Evolutionary conservation across 331 rosid genomes (phyloP), one percentile per base, ranked within the genome.

Genomic region (Quercus phellos): DNA sequence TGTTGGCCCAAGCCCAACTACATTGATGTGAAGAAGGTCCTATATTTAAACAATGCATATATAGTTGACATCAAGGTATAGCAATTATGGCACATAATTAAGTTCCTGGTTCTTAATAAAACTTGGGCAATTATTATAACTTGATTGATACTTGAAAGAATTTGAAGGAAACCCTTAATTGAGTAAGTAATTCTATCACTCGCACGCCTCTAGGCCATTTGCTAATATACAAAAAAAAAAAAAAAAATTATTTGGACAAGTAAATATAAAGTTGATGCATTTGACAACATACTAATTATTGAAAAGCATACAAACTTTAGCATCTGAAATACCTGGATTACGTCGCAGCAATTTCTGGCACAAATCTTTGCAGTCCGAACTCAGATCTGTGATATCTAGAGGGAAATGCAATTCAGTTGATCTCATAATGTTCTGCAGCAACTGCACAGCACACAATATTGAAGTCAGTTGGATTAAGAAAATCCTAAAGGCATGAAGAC

Each of bases 261-360:
- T 46, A 46, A 46, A 46, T 46, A 10, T 46, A 46, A 46, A 12
- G 17, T 46, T 12, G 53, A 46, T 46, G 17, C 12, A 46, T 46
- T 30, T 29, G 70, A 63, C 70, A 63, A 63, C 34, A 63, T 63
- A 16, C 11, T 18, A 66, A 9, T 0, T 66, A 34, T 18, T 34
- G 71, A 66, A 32, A 66, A 66, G 35, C 71, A 34, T 34, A 34
- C 38, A 66, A 11, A 66, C 19, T 66, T 18, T 7, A 63, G 43
- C 10, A 63, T 14, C 9, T 21, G 42, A 75, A 70, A 71, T 90
- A 95, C 99, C 98, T 81, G 97, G 99, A 85, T 91, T 91, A 58
- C 98, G 91, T 71, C 98, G 98, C 78, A 95, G 85, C 88, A 95
- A 89, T 83, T 91, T 95, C 83, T 75, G 92, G 84, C 99, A 95